Evolutionary conservation across 805 yeast genomes (phyloP), one percentile per base, ranked within the genome.

Genomic region (Ogataea allantospora): DNA sequence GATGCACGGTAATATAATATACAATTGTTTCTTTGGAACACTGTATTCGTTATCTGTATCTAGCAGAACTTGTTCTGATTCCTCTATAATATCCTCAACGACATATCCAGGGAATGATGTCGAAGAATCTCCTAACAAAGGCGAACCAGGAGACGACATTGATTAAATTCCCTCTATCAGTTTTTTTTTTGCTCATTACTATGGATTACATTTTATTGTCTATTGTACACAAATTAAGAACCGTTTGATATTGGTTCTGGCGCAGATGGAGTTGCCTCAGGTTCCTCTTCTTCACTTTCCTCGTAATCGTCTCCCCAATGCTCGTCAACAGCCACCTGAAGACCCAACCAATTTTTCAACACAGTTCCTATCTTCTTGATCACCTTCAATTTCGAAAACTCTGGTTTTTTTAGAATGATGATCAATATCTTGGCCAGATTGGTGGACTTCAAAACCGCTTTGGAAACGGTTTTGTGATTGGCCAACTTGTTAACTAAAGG

Each of bases 181-280:
- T 6, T 24, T 24, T 24, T 24, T 23, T 23, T 23, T 23, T 23
- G 29, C 19, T 14, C n/a, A 19, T 15, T 14, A 19, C 20, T 16
- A 27, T 27, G 11, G 15, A n/a, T 27, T 27, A 14, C 15, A 27
- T 12, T 16, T n/a, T 11, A 16, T 27, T 27, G 30, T 24, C 27
- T 24, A 24, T 24, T 11, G n/a, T 16, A 27, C 30, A 27, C n/a
- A n/a, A n/a, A n/a, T 27, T 19, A 33, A 18, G 30, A 30, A 24
- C 27, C 35, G 8, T 21, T 21, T 4, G 23, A 9, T 7, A n/a
- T n/a, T n/a, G n/a, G n/a, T 31, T 74, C 66, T 54, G 96, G 70
- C 89, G n/a, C 36, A 64, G 49, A 74, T 83, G 84, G 46, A 71
- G 66, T 33, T 72, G 66, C 27, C 23, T 79, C 73, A 24, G 31